phyloP scores from a whole-genome alignment of 805 yeast genomes.

The Saccharomycopsis capsularis region DNA sequence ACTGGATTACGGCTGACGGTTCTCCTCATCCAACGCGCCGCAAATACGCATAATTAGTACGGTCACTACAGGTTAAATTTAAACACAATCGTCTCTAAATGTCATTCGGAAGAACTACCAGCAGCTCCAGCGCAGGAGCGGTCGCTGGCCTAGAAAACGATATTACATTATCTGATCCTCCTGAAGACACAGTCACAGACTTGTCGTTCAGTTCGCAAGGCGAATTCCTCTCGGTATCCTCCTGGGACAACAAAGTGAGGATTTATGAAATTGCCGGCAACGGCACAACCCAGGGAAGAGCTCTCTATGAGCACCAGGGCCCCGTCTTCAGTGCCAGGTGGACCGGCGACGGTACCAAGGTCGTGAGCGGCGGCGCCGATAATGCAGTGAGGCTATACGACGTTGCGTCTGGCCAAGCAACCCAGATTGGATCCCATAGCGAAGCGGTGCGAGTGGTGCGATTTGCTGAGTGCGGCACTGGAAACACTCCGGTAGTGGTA shows the following conservation, averaged over 20 bases:
- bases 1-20: too few relatives aligned
- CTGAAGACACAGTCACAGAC: slow-evolving; percentile 84
- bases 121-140: background rate
- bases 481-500: slow-evolving; percentile 70
- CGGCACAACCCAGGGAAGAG: slow-evolving; percentile 82
- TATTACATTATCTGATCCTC: slow-evolving; percentile 64
- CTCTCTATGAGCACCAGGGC: slow-evolving; percentile 81
- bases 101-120: slow-evolving; percentile 13
- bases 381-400: slow-evolving; percentile 82
- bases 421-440: slow-evolving; percentile 81
- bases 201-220: slow-evolving; percentile 81
- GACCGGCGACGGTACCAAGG: slow-evolving; percentile 83
- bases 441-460: slow-evolving; percentile 71
- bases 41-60: too few relatives aligned
- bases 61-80: too few relatives aligned
- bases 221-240: slow-evolving; percentile 73
- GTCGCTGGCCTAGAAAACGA: slow-evolving; percentile 38
- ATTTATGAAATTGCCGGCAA: slow-evolving; percentile 75
- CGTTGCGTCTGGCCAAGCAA: slow-evolving; percentile 70
- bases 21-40: too few relatives aligned
- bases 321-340: slow-evolving; percentile 82
- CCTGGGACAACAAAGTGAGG: slow-evolving; percentile 95
- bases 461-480: slow-evolving; percentile 75
- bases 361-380: slow-evolving; percentile 86
- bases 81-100: too few relatives aligned